These are phyloP conservation scores for Gynandropsis gynandra DNA, from an alignment of 345 rosid genomes.

Conservation along the genomic window DNA sequence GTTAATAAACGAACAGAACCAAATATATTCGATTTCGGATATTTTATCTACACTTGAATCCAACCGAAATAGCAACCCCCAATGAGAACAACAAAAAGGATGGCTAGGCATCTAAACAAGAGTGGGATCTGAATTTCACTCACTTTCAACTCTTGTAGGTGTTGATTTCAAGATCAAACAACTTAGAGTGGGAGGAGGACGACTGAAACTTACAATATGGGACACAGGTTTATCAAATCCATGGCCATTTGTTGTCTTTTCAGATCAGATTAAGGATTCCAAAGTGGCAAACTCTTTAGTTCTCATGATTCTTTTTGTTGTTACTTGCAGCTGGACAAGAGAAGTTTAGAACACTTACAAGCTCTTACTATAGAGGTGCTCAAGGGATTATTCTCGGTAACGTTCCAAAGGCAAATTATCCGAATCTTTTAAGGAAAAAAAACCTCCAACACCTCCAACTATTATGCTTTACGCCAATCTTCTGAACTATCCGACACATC, in stretches of 20 bases:
- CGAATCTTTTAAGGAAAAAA: not conserved
- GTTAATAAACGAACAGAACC: too few relatives aligned
- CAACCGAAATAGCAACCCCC: too few relatives aligned
- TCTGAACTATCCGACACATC: too few relatives aligned
- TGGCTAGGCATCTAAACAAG: too few relatives aligned
- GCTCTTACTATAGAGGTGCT: slow-evolving; percentile 89
- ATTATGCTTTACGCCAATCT: too few relatives aligned
- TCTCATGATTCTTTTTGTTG: not conserved
- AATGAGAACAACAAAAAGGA: too few relatives aligned
- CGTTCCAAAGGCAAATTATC: slow-evolving; percentile 8
- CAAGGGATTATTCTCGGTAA: slow-evolving; percentile 93
- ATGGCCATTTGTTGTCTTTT: not conserved
- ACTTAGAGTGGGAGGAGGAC: slow-evolving; percentile 68
- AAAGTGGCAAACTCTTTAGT: too few relatives aligned
- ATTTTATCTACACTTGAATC: too few relatives aligned
- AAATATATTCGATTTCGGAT: too few relatives aligned
- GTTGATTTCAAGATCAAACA: slow-evolving; percentile 97
- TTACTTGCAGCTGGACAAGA: slow-evolving; percentile 88
- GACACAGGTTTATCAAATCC: slow-evolving; percentile 56
- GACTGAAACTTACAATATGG: slow-evolving; percentile 91
- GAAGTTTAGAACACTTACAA: slow-evolving; percentile 83
- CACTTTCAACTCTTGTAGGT: slow-evolving; percentile 33
- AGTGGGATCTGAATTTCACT: not conserved
- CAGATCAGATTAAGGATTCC: not conserved
- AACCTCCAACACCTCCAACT: too few relatives aligned